Evolutionary conservation across 2,329 filamentous ascomycete genomes (phyloP), one percentile per base, ranked within the genome.

Genomic region (Xylaria sp.): DNA sequence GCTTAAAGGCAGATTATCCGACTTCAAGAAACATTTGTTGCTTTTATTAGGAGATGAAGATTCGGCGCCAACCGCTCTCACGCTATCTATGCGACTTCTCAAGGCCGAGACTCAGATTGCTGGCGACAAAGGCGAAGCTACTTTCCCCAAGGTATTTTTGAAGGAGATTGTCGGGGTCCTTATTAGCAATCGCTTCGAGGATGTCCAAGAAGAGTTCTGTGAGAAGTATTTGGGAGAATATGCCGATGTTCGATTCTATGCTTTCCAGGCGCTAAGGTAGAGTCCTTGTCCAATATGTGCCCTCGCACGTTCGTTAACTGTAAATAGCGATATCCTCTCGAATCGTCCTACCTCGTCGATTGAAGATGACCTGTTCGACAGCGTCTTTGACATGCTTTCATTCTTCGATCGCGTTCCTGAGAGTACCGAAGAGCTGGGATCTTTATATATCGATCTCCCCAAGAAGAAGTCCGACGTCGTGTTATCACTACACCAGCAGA

Each of bases 201-300:
- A 86, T 42, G 83, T 90, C n/a, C 87, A 89, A 59, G 85, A 88
- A 56, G 90, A 93, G 64, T 97, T 95, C 72, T 84, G 91, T 31
- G 87, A 92, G 66, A 93, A 93, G 72, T 97, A 90, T 77, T 85
- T 94, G 59, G 90, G 92, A 77, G 86, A 91, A 78, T 94, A 90
- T 77, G 92, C 96, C 75, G 96, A 98, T 79, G 85, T 97, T 68
- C 87, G 93, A 71, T 97, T 91, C 79, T 93, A 92, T 79, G 93
- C 93, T 0, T 92, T 97, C 77, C 86, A 90, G 74, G 87, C 88
- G 15, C 83, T 97, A 73, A 88, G 88, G 90, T 93, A 87, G n/a
- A 23, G 38, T 31, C 26, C 20, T 44, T 59, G 9, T 6, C 38
- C 15, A 20, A n/a, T 3, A 10, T 6, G 13, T 31, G n/a, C 20